Evolutionary conservation across 257 asterid species (phyloP).

Genomic region (Jaltomata sinuosa): DNA sequence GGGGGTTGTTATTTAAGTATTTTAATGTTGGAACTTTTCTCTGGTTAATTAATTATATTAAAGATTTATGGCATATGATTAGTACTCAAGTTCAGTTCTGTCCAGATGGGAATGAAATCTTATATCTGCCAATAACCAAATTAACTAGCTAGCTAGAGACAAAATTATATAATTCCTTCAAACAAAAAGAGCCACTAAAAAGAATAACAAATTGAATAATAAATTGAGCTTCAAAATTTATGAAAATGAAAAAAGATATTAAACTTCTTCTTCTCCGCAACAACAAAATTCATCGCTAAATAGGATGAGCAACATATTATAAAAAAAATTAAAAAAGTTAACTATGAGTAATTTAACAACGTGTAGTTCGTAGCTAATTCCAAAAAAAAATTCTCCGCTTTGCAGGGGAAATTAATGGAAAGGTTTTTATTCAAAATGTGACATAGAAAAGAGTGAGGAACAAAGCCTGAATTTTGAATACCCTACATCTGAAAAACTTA

Average conservation of each 20-base stretch:
- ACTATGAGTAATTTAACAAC: too few relatives aligned
- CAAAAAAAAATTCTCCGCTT: too few relatives aligned
- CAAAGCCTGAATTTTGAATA: not conserved
- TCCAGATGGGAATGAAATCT: constrained; percentile 1
- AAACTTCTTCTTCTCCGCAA: not conserved
- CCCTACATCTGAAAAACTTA: constrained; percentile 1
- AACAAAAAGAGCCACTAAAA: not conserved
- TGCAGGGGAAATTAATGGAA: not conserved
- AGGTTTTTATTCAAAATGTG: not conserved
- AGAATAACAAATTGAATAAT: not conserved
- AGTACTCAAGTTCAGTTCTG: constrained; percentile 6
- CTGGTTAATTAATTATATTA: not conserved
- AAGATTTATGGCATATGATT: constrained; percentile 8
- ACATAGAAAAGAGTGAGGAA: not conserved
- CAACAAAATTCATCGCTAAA: too few relatives aligned
- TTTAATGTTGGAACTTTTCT: not conserved
- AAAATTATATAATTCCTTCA: constrained; percentile 25
- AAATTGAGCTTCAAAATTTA: not conserved
- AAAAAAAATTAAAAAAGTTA: too few relatives aligned
- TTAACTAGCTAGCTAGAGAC: constrained; percentile 16
- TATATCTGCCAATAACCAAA: constrained; percentile 9
- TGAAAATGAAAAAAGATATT: not conserved
- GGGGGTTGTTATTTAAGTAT: not conserved
- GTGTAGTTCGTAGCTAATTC: too few relatives aligned
- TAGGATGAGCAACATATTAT: too few relatives aligned